Evolutionary conservation across 768 basidiomycete species (phyloP).

Genomic region (Rhizopogon roseolus): DNA sequence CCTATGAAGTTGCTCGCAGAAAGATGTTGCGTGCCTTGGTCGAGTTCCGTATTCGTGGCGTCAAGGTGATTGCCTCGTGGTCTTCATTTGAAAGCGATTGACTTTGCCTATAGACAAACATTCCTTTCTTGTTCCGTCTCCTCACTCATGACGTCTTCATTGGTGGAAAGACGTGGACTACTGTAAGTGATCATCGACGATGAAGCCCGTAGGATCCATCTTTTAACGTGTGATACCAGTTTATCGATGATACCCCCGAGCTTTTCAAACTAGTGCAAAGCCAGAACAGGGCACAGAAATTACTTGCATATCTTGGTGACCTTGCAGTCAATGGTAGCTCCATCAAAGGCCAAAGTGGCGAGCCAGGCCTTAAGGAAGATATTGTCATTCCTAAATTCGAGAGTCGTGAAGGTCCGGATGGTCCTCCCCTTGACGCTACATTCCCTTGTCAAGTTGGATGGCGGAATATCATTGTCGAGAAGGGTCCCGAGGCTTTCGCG

Average conservation of each 20-base stretch:
- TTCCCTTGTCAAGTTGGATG: conserved; percentile 86
- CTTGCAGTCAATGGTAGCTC: conserved; percentile 96
- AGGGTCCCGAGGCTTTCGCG: conserved; percentile 97
- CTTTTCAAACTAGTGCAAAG: conserved; percentile 97
- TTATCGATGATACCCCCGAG: conserved; percentile 99
- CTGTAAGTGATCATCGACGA: conserved; percentile 38
- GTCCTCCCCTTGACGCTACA: conserved; percentile 70
- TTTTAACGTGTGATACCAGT: conserved; percentile 41
- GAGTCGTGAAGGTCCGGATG: conserved; percentile 73
- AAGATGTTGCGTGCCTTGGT: conserved; percentile 99
- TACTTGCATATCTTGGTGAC: conserved; percentile 95
- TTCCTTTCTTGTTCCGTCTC: conserved; percentile 97
- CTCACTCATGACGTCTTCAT: conserved; percentile 96
- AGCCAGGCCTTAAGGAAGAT: conserved; percentile 90
- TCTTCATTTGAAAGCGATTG: background rate
- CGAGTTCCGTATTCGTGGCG: conserved; percentile 98
- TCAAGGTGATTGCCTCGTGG: conserved; percentile 58
- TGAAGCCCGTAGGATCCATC: background rate
- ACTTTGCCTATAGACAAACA: conserved; percentile 71
- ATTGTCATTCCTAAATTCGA: conserved; percentile 77
- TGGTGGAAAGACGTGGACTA: conserved; percentile 97
- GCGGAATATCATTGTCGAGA: conserved; percentile 98
- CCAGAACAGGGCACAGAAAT: conserved; percentile 97
- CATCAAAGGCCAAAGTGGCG: conserved; percentile 94
- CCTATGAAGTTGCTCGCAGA: conserved; percentile 95